Evolutionary conservation across 2,329 filamentous ascomycete genomes (phyloP).

Genomic region (Alternaria brassicicola): DNA sequence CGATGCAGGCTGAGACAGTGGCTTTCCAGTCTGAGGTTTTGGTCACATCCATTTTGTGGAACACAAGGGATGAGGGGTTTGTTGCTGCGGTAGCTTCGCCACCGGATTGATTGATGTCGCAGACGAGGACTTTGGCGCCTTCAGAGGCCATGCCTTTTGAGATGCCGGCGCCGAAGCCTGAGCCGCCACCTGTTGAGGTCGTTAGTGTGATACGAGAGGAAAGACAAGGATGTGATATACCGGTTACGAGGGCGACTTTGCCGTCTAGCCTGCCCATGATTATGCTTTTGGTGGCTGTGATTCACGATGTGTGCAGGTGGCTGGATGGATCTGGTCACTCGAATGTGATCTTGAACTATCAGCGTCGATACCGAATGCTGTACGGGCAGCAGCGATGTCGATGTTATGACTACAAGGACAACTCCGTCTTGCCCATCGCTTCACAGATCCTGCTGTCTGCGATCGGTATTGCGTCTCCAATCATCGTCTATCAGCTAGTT

Average conservation of each 20-base stretch:
- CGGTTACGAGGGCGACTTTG: slow-evolving; percentile 65
- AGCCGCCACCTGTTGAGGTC: slow-evolving; percentile 58
- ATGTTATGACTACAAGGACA: background rate
- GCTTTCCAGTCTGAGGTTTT: slow-evolving; percentile 58
- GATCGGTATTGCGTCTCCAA: slow-evolving; percentile 10
- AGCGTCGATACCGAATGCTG: background rate
- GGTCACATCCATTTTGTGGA: slow-evolving; percentile 59
- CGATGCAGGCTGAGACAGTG: slow-evolving; percentile 60
- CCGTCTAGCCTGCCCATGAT: slow-evolving; percentile 54
- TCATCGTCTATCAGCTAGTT: background rate
- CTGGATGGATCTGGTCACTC: background rate
- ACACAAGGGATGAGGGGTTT: slow-evolving; percentile 42
- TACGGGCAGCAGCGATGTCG: slow-evolving; percentile 1
- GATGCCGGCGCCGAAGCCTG: slow-evolving; percentile 69
- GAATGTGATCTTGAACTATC: background rate
- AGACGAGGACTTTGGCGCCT: slow-evolving; percentile 66
- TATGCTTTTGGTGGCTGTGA: background rate
- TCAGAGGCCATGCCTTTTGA: slow-evolving; percentile 64
- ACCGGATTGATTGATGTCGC: slow-evolving; percentile 63
- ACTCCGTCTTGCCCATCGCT: background rate
- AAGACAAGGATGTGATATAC: slow-evolving; percentile 32
- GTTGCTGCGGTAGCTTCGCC: slow-evolving; percentile 58
- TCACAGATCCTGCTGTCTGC: background rate
- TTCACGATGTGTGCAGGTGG: background rate
- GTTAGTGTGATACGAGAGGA: slow-evolving; percentile 6